phyloP scores from a whole-genome alignment of 805 yeast genomes.

The Yarrowia osloensis region DNA sequence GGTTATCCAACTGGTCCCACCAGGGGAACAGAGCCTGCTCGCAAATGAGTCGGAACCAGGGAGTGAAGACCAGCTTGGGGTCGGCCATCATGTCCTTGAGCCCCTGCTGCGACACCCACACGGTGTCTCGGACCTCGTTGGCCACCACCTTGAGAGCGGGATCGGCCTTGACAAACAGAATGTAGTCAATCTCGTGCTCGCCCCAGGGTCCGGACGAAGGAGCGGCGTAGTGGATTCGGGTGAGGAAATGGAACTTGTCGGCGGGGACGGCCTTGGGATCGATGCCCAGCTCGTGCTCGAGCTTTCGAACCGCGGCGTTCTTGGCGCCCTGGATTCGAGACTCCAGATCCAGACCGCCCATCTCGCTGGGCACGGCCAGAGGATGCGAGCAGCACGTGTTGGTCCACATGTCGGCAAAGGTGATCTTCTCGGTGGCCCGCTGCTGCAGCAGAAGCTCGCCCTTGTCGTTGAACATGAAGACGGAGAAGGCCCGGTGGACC shows the following conservation, averaged over 20 bases:
- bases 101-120: conserved; percentile 69
- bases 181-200: conserved; percentile 96
- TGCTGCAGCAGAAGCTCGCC: conserved; percentile 84
- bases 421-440: conserved; percentile 94
- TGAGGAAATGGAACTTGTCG: conserved; percentile 74
- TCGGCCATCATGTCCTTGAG: conserved; percentile 78
- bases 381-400: conserved; percentile 99
- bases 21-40: conserved; percentile 86
- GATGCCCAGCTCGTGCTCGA: conserved; percentile 92
- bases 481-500: conserved; percentile 93
- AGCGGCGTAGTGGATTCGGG: conserved; percentile 93
- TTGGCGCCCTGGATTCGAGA: conserved; percentile 76
- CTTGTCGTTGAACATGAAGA: conserved; percentile 81
- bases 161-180: conserved; percentile 67
- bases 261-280: conserved; percentile 52
- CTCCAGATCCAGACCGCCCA: conserved; percentile 59
- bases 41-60: conserved; percentile 97
- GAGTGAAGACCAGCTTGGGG: conserved; percentile 73
- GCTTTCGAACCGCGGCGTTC: conserved; percentile 86
- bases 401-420: conserved; percentile 97
- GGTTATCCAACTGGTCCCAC: conserved; percentile 77
- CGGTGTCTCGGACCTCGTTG: conserved; percentile 82
- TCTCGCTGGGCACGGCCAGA: conserved; percentile 74
- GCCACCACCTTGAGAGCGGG: conserved; percentile 57
- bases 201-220: conserved; percentile 84